A percentile compares a stretch with the other conserved stretches of the same genome.
phyloP scores from a whole-genome alignment of 1,284 basidiomycete species.

The Porogramme epimiltina region DNA sequence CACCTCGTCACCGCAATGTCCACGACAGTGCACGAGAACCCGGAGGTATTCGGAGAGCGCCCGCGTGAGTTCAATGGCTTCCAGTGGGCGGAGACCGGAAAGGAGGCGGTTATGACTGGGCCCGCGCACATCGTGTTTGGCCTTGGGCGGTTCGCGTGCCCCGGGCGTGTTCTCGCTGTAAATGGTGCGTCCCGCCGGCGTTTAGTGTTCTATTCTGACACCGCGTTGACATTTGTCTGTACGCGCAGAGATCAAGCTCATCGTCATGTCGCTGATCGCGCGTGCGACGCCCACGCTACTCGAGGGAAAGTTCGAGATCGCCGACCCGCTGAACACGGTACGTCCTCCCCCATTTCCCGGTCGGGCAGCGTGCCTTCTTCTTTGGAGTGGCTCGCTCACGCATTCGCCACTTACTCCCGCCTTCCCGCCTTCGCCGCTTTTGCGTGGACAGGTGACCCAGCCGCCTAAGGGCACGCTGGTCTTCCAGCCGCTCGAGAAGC shows the following conservation, averaged over 20 bases:
- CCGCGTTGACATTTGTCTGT: no score
- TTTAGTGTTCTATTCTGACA: background rate
- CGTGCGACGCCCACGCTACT: slow-evolving; percentile 34
- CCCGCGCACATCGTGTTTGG: slow-evolving; percentile 37
- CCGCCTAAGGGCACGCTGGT: slow-evolving; percentile 28
- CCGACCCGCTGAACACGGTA: slow-evolving; percentile 37
- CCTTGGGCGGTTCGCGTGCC: slow-evolving; percentile 39
- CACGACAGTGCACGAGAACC: slow-evolving; percentile 34
- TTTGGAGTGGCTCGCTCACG: background rate
- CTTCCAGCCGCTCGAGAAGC: slow-evolving; percentile 23
- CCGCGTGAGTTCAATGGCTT: slow-evolving; percentile 35
- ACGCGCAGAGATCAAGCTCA: slow-evolving; percentile 38
- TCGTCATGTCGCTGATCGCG: slow-evolving; percentile 34
- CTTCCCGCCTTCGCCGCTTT: background rate
- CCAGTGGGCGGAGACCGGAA: slow-evolving; percentile 34
- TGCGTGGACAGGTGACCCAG: slow-evolving; percentile 22
- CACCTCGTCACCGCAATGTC: slow-evolving; percentile 35
- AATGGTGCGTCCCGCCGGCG: slow-evolving; percentile 29
- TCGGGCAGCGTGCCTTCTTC: no score
- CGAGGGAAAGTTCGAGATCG: slow-evolving; percentile 33
- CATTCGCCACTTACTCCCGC: background rate
- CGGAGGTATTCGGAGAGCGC: slow-evolving; percentile 29
- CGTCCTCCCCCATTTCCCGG: slow-evolving; percentile 1
- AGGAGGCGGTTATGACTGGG: slow-evolving; percentile 35
- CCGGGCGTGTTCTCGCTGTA: slow-evolving; percentile 36